Conservation (phyloP, 192 early-diverging fungal genomes). For the Coemansia sp. region DNA sequence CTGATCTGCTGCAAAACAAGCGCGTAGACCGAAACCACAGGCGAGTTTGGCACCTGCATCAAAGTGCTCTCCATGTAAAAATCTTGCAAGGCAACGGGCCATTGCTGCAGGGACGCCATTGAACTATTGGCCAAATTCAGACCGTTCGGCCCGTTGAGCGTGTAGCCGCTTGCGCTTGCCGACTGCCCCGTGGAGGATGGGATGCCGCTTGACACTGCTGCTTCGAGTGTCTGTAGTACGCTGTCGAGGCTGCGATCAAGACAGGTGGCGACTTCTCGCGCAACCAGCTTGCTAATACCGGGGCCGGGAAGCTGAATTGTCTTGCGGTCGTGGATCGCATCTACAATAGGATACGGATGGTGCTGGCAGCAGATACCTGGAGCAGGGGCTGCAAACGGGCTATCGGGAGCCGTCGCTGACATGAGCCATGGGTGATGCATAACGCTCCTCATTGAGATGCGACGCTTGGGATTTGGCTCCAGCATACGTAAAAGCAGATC, state of each 20-base stretch:
- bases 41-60: conserved; percentile 48
- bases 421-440: conserved; percentile 38
- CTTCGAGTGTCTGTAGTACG: conserved; percentile 22
- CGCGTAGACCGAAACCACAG: conserved; percentile 46
- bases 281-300: conserved; percentile 13
- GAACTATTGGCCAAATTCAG: too few relatives aligned
- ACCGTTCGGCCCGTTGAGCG: not conserved
- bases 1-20: conserved; percentile 48
- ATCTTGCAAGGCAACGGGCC: conserved; percentile 9
- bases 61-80: conserved; percentile 2
- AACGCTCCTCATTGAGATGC: conserved; percentile 30
- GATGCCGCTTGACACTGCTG: conserved; percentile 21
- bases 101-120: conserved; percentile 11
- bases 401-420: not conserved
- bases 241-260: conserved; percentile 35
- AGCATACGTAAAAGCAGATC: conserved; percentile 50
- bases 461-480: conserved; percentile 27
- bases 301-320: conserved; percentile 30
- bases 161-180: not conserved
- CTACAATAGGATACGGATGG: conserved; percentile 7
- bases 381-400: not conserved
- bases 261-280: conserved; percentile 35
- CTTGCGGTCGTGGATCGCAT: conserved; percentile 20
- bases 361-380: conserved; percentile 18
- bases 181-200: not conserved